phyloP scores from a whole-genome alignment of 306 rosid genomes.

The Inga oerstediana region DNA sequence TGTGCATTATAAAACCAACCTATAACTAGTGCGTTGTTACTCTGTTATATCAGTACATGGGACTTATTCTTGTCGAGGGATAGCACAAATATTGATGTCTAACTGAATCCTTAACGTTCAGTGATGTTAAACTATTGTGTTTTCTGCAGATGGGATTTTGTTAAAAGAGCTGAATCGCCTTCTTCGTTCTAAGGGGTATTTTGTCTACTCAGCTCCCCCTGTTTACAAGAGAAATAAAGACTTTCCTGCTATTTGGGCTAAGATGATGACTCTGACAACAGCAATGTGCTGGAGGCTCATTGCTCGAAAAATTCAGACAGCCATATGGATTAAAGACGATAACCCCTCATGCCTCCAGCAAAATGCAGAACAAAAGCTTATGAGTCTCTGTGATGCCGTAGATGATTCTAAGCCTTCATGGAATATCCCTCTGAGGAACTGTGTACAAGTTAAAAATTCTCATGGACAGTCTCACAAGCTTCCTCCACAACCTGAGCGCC shows the following conservation, averaged over 20 bases:
- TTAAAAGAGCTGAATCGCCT: slow-evolving; percentile 82
- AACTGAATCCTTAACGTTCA: neutral
- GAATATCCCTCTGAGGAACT: slow-evolving; percentile 70
- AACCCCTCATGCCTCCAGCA: slow-evolving; percentile 57
- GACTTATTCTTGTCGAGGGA: neutral
- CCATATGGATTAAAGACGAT: slow-evolving; percentile 87
- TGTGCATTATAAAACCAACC: neutral
- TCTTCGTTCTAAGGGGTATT: slow-evolving; percentile 81
- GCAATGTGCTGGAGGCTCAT: slow-evolving; percentile 97
- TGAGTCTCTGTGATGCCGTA: slow-evolving; percentile 59
- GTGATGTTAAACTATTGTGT: slow-evolving; percentile 22
- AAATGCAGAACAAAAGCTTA: slow-evolving; percentile 55
- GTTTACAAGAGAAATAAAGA: slow-evolving; percentile 76
- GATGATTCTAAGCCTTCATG: slow-evolving; percentile 75
- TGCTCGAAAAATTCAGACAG: slow-evolving; percentile 83
- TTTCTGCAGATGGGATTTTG: slow-evolving; percentile 81
- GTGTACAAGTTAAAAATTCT: slow-evolving; percentile 53
- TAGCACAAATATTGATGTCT: neutral
- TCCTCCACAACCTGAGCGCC: slow-evolving; percentile 66
- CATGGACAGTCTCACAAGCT: slow-evolving; percentile 50
- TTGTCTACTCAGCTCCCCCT: slow-evolving; percentile 91
- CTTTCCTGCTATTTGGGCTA: slow-evolving; percentile 79
- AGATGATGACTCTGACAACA: slow-evolving; percentile 72
- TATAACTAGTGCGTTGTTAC: neutral
- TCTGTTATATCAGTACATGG: neutral